Percentiles rank a stretch among this genome's conserved stretches.
phyloP scores from a whole-genome alignment of 139 green algal species.

The Trebouxia sp. region DNA sequence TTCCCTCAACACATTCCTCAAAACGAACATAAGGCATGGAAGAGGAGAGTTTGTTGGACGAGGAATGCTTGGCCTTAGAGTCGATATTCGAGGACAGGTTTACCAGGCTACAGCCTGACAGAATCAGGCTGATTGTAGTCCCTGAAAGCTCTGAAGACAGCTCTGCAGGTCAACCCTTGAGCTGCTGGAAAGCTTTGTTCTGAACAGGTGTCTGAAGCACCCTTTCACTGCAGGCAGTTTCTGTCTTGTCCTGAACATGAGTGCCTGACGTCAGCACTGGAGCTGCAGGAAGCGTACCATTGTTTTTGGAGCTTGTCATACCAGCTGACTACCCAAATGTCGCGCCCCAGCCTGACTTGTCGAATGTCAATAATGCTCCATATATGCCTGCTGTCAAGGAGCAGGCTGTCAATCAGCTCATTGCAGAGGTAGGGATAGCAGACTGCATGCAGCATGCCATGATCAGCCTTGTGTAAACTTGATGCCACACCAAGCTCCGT shows the following conservation, averaged over 20 bases:
- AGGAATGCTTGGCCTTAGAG: not conserved
- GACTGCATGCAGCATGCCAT: no score
- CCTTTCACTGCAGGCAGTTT: no score
- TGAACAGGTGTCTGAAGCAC: no score
- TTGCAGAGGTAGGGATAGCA: conserved; percentile 18
- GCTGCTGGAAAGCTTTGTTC: no score
- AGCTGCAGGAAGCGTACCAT: not conserved
- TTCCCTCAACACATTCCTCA: no score
- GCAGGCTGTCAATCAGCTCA: not conserved
- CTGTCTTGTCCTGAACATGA: no score
- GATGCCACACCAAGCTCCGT: no score
- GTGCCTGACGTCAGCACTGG: not conserved
- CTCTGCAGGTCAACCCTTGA: not conserved
- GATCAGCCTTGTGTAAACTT: no score
- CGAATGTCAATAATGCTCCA: conserved; percentile 26
- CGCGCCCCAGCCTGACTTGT: conserved; percentile 3
- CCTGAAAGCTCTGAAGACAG: not conserved
- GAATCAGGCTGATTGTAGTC: not conserved
- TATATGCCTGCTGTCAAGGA: conserved; percentile 4
- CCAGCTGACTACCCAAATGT: not conserved
- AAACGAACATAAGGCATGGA: not conserved
- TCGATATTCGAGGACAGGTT: conserved; percentile 17
- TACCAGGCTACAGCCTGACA: conserved; percentile 12
- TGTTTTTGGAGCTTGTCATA: conserved; percentile 6
- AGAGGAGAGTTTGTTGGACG: not conserved